phyloP scores from a whole-genome alignment of 2,329 filamentous ascomycete genomes.

The Metarhizium brunneum region DNA sequence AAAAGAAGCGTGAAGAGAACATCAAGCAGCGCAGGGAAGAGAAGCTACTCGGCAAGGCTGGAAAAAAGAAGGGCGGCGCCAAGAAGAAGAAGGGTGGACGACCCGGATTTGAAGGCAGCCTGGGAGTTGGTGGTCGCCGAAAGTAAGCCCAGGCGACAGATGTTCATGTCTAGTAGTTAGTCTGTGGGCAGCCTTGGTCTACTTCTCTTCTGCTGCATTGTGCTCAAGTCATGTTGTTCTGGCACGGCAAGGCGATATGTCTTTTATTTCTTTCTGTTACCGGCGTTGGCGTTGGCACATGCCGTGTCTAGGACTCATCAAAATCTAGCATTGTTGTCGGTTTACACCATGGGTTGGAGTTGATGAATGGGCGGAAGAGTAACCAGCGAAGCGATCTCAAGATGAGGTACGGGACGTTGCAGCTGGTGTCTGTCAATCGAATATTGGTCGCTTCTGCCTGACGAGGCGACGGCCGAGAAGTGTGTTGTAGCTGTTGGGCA shows the following conservation, averaged over 20 bases:
- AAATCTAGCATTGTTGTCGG: neutral
- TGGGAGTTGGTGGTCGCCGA: conserved; percentile 46
- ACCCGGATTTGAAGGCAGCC: conserved; percentile 61
- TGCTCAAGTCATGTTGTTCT: neutral
- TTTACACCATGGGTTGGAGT: neutral
- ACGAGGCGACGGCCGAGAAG: neutral
- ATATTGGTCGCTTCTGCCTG: neutral
- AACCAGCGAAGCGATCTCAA: neutral
- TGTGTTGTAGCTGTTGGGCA: neutral
- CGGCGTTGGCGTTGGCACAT: conserved; percentile 5
- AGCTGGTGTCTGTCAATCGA: neutral
- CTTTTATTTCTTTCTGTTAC: neutral
- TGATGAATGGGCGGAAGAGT: neutral
- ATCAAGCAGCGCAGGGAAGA: conserved; percentile 65
- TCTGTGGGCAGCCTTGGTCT: neutral
- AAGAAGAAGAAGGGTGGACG: conserved; percentile 42
- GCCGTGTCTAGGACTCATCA: neutral
- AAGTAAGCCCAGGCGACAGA: conserved; percentile 22
- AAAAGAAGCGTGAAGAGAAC: conserved; percentile 76
- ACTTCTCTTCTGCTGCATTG: neutral
- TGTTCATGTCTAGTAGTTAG: neutral
- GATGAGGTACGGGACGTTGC: neutral
- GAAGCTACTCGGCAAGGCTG: conserved; percentile 50
- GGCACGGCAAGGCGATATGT: neutral
- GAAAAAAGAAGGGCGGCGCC: conserved; percentile 44